These are phyloP conservation scores for Jamesozyma gamospora DNA, from an alignment of 805 yeast species.

Conservation along the genomic window DNA sequence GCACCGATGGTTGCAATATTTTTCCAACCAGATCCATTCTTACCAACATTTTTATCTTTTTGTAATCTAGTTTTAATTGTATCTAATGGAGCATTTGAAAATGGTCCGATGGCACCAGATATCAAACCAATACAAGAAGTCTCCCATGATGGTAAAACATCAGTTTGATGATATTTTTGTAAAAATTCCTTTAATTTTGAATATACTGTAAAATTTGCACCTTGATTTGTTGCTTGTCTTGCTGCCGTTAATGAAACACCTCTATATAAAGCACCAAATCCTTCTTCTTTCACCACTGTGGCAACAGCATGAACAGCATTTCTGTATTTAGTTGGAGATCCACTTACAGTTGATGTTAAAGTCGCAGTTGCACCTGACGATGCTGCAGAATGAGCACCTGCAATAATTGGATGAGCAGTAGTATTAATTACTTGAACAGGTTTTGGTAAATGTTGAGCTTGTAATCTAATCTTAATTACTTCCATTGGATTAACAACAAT, in stretches of 20 bases:
- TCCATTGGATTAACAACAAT: conserved; percentile 95
- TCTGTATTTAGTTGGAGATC: conserved; percentile 69
- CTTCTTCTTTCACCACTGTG: conserved; percentile 82
- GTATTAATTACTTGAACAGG: conserved; percentile 26
- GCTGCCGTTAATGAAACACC: conserved; percentile 96
- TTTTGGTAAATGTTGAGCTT: conserved; percentile 69
- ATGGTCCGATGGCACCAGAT: conserved; percentile 96
- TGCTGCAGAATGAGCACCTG: conserved; percentile 7
- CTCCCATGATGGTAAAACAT: conserved; percentile 80
- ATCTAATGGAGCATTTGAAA: conserved; percentile 94
- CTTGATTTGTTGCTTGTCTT: conserved; percentile 96
- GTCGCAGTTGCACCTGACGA: conserved; percentile 3
- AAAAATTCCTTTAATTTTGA: conserved; percentile 68
- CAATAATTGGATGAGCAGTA: conserved; percentile 2
- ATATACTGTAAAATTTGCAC: conserved; percentile 94
- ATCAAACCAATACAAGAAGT: conserved; percentile 84
- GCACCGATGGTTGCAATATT: conserved; percentile 74
- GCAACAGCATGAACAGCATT: conserved; percentile 88
- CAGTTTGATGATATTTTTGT: conserved; percentile 47
- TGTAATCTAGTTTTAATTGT: conserved; percentile 96
- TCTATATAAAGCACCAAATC: conserved; percentile 76
- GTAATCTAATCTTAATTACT: conserved; percentile 91
- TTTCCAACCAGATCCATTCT: conserved; percentile 47
- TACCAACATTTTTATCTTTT: conserved; percentile 53
- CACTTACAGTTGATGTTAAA: conserved; percentile 6